A percentile compares a stretch with the other conserved stretches of the same genome.
Evolutionary conservation across 2,329 filamentous ascomycete genomes (phyloP).

Genomic region (Claviceps paspali): DNA sequence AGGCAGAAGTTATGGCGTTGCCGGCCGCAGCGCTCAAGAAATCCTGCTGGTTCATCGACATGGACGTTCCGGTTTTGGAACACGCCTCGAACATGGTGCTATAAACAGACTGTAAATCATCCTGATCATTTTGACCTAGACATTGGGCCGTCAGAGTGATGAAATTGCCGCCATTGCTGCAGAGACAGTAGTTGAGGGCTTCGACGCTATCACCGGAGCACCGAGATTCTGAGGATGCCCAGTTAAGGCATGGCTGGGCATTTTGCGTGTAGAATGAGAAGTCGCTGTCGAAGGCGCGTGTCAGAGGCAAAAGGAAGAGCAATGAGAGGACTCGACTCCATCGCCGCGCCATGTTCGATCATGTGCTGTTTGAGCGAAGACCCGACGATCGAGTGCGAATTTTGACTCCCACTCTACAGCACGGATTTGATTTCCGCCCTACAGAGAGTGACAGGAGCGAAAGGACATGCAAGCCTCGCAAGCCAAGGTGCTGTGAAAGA

Average conservation of each 20-base stretch:
- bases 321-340: conserved; percentile 13
- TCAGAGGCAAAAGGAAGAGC: conserved; percentile 13
- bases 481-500: too few species aligned
- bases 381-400: too few species aligned
- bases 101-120: conserved; percentile 28
- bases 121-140: conserved; percentile 19
- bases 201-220: conserved; percentile 25
- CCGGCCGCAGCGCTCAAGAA: conserved; percentile 19
- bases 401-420: too few species aligned
- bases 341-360: too few species aligned
- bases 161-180: conserved; percentile 33
- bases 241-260: conserved; percentile 25
- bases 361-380: too few species aligned
- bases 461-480: too few species aligned
- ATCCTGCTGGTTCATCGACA: conserved; percentile 24
- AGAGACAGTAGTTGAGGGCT: conserved; percentile 34
- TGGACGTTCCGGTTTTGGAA: conserved; percentile 24
- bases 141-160: conserved; percentile 31
- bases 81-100: conserved; percentile 28
- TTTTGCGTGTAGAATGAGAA: conserved; percentile 20
- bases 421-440: too few species aligned
- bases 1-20: not conserved
- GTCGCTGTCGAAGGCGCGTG: conserved; percentile 14
- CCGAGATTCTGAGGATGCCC: conserved; percentile 21
- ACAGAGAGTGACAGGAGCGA: too few species aligned